Base-by-base conservation (phyloP, 2,329 filamentous ascomycete genomes). In the Biscogniauxia sp. region DNA sequence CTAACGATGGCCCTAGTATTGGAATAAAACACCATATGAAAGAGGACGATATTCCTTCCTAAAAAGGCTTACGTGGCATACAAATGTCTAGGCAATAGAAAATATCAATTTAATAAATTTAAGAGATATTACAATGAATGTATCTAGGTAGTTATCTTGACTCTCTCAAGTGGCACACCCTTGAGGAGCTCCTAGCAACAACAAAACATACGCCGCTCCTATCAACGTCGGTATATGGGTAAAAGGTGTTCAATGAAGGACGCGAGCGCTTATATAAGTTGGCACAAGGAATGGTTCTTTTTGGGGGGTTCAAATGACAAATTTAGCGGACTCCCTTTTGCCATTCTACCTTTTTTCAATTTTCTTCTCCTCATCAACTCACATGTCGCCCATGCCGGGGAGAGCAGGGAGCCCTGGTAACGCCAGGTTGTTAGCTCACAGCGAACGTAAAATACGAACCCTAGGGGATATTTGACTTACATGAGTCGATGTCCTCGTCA, bases 401-500 rank as follows among this genome's bases (percentile, higher is more conserved):
- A 69, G 62, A 9, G 57, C 52, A 6, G 64, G 53, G 20, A 70
- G 64, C 68, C 68, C 68, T 70, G 45, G 20, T 53, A 11, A 26
- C 17, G 13, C 51, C 7, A 15, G n/a, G 20, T 50, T 1, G 53
- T 66, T 60, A 66, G 61, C 41, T 13, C 9, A 15, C 5, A 17
- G n/a, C 2, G 20, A n/a, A 15, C n/a, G 15, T 9, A 32, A 32
- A 20, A 54, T 20, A 20, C 9, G 20, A 51, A 3, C 13, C 11
- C 37, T 11, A 17, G 2, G 20, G 9, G 7, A 20, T 7, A 1
- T 20, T 6, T 1, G 13, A 64, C 69, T 64, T 60, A 72, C 70
- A 73, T 56, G 65, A 63, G 53, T 72, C 67, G 8, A 72, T 69
- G 25, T 69, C 65, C 56, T 73, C 70, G 28, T 63, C 25, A 15